These are phyloP conservation scores for Tolypocladium album DNA, from an alignment of 2,329 filamentous ascomycete genomes.

Conservation along the genomic window DNA sequence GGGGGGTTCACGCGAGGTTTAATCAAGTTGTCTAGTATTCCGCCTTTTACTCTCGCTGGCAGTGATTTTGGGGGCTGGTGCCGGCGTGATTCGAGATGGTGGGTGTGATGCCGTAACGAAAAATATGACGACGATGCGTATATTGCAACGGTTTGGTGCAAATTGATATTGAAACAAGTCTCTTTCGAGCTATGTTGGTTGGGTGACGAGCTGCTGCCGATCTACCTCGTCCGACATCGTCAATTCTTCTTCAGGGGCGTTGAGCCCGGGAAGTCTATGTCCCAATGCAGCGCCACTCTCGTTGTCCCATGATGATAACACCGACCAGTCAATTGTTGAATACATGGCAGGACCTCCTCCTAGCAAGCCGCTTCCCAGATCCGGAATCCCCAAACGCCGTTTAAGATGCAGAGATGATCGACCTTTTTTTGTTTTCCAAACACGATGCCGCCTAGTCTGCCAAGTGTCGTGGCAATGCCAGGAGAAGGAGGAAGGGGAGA, in stretches of 20 bases:
- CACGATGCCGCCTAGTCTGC: background rate
- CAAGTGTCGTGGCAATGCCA: background rate
- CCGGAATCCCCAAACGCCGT: background rate
- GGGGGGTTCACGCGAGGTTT: background rate
- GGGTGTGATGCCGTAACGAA: background rate
- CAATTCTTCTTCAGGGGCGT: constrained; percentile 1
- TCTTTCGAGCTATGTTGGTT: background rate
- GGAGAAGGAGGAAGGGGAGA: no score
- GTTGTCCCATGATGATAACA: background rate
- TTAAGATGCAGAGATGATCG: background rate
- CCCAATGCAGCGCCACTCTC: background rate
- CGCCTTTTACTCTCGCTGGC: background rate
- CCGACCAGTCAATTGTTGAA: constrained; percentile 14
- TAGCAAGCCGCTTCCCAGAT: background rate
- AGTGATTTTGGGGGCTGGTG: background rate
- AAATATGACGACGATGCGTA: background rate
- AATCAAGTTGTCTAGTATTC: background rate
- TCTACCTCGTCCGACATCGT: background rate
- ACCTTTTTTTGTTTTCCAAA: background rate
- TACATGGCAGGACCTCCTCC: constrained; percentile 2
- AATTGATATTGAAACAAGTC: background rate
- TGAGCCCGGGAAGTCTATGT: constrained; percentile 15
- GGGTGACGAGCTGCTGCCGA: background rate
- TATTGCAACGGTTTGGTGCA: no score
- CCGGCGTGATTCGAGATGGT: background rate